Evolutionary conservation across 768 basidiomycete species (phyloP).

Genomic region (Calocera cornea): DNA sequence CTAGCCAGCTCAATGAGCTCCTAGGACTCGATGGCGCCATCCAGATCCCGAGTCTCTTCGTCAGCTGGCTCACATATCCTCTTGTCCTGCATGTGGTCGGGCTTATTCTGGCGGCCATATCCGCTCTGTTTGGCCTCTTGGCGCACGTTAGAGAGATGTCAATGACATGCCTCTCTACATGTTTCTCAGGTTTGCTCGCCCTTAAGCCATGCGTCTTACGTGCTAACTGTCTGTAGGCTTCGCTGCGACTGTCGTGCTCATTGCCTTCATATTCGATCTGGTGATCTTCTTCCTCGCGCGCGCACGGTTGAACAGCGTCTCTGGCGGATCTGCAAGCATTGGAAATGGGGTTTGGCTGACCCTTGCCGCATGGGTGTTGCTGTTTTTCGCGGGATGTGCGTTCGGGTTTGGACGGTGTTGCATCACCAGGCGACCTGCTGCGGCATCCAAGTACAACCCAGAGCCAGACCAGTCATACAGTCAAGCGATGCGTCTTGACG

Average conservation of each 20-base stretch:
- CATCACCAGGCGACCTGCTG: constrained; percentile 40
- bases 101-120: constrained; percentile 52
- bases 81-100: constrained; percentile 87
- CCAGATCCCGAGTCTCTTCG: constrained; percentile 65
- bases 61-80: constrained; percentile 92
- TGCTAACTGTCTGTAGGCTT: constrained; percentile 34
- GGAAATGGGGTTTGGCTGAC: constrained; percentile 90
- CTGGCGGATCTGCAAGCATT: constrained; percentile 61
- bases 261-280: constrained; percentile 88
- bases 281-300: constrained; percentile 83
- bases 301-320: constrained; percentile 58
- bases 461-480: constrained; percentile 28
- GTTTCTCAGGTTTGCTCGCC: constrained; percentile 39
- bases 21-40: constrained; percentile 53
- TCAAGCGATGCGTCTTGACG: constrained; percentile 65
- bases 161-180: constrained; percentile 71
- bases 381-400: constrained; percentile 86
- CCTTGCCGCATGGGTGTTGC: constrained; percentile 66
- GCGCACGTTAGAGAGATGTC: constrained; percentile 80
- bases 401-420: constrained; percentile 77
- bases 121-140: constrained; percentile 70
- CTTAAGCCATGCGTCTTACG: not conserved
- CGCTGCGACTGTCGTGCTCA: constrained; percentile 60
- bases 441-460: constrained; percentile 17
- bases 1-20: constrained; percentile 63